phyloP scores from a whole-genome alignment of 257 asterid species.

The Paraleonurus japonicus region DNA sequence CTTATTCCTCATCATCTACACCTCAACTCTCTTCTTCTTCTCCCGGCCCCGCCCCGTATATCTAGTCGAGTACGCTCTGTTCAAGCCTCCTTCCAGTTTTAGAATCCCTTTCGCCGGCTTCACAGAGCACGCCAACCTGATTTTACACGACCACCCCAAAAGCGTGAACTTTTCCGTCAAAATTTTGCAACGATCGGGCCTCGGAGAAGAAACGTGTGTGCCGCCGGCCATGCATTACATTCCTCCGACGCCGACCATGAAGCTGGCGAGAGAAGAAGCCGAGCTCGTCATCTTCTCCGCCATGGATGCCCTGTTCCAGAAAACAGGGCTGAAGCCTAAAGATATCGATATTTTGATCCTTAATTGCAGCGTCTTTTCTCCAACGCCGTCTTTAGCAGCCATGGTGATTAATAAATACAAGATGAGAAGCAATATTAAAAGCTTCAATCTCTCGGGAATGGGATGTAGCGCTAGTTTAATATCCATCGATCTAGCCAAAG shows the following conservation, averaged over 20 bases:
- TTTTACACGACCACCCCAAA: background rate
- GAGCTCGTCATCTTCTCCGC: background rate
- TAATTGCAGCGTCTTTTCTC: background rate
- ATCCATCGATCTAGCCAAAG: background rate
- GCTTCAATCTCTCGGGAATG: background rate
- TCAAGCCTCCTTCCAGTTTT: background rate
- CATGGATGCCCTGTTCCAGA: background rate
- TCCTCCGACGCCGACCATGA: background rate
- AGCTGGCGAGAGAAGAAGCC: background rate
- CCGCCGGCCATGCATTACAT: background rate
- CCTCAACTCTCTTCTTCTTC: background rate
- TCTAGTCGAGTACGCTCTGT: background rate
- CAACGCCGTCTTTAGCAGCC: background rate
- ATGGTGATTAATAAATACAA: background rate
- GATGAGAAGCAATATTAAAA: background rate
- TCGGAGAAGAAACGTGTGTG: background rate
- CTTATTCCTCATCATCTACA: background rate
- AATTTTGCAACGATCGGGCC: background rate
- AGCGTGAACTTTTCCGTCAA: background rate
- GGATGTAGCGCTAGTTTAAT: background rate
- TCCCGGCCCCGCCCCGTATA: background rate
- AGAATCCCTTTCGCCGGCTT: background rate
- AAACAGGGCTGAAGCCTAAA: background rate
- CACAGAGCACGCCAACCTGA: background rate
- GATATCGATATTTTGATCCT: background rate